A percentile compares a stretch with the other conserved stretches of the same genome.
These are phyloP conservation scores for Hsuehochloa calcarea DNA, from an alignment of 176 grass and related monocot species.

Conservation along the genomic window DNA sequence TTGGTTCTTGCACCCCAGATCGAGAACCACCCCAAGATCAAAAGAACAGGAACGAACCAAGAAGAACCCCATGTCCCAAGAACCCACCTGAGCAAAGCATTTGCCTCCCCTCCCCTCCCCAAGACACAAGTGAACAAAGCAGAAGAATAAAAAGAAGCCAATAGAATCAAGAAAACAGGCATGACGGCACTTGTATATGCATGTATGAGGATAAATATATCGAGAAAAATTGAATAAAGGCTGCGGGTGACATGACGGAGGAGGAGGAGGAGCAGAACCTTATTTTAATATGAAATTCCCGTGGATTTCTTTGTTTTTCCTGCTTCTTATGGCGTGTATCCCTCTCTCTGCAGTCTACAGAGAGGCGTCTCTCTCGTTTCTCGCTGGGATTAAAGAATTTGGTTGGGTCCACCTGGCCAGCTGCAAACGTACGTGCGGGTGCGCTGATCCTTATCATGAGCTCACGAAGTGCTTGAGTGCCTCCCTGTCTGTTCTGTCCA, in stretches of 20 bases:
- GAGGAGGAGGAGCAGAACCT: constrained; percentile 1
- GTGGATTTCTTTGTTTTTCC: background rate
- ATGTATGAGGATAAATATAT: background rate
- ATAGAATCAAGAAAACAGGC: constrained; percentile 26
- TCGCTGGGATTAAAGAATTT: constrained; percentile 24
- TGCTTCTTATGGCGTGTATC: background rate
- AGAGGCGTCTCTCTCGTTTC: background rate
- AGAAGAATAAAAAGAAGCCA: constrained; percentile 32
- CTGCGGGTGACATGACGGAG: constrained; percentile 26
- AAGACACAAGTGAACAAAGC: constrained; percentile 35
- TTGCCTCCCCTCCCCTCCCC: constrained; percentile 11
- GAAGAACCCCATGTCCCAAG: constrained; percentile 19
- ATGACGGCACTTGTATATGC: background rate
- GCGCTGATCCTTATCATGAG: constrained; percentile 39
- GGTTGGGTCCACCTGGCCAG: background rate
- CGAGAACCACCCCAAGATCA: constrained; percentile 24
- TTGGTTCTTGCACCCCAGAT: background rate
- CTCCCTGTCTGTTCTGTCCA: too few relatives aligned
- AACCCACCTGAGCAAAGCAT: constrained; percentile 37
- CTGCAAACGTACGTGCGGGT: constrained; percentile 38
- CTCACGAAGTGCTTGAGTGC: too few relatives aligned
- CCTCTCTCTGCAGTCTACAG: background rate
- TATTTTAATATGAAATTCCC: constrained; percentile 14
- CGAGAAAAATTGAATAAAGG: constrained; percentile 1
- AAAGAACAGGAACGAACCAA: background rate